Evolutionary conservation across 495 filamentous ascomycete genomes (phyloP).

Genomic region (Neurospora discreta): DNA sequence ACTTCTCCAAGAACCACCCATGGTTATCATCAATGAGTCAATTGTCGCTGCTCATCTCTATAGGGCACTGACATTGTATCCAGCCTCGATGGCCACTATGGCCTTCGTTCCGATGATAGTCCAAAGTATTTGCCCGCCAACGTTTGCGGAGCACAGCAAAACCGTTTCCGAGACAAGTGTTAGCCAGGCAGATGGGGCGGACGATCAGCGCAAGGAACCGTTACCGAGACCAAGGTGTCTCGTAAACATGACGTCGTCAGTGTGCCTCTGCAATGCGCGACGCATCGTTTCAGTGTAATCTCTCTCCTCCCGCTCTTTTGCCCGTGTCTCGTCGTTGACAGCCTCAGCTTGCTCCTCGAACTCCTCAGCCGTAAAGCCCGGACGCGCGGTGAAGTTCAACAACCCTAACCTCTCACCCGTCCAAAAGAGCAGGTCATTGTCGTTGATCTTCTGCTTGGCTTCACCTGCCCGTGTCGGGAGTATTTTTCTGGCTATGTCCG

Average conservation of each 20-base stretch:
- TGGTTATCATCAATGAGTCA: neutral
- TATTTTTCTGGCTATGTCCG: slow-evolving; percentile 62
- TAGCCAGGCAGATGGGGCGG: neutral
- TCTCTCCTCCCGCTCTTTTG: slow-evolving; percentile 31
- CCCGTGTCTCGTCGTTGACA: slow-evolving; percentile 35
- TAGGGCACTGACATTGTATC: neutral
- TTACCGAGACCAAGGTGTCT: slow-evolving; percentile 50
- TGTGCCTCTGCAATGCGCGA: slow-evolving; percentile 63
- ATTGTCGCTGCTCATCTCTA: neutral
- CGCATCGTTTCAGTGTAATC: slow-evolving; percentile 62
- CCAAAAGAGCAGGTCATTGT: slow-evolving; percentile 66
- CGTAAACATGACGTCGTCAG: slow-evolving; percentile 72
- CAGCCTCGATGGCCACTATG: neutral
- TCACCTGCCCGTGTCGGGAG: slow-evolving; percentile 45
- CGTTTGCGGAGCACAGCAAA: neutral
- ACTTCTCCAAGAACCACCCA: neutral
- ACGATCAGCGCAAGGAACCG: slow-evolving; percentile 2
- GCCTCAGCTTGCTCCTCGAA: slow-evolving; percentile 34
- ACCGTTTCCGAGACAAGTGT: neutral
- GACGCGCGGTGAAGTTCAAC: slow-evolving; percentile 46
- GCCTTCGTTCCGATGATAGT: neutral
- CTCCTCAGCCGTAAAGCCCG: slow-evolving; percentile 34
- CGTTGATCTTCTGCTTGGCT: slow-evolving; percentile 23
- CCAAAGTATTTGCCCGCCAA: neutral
- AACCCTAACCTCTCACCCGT: slow-evolving; percentile 71